Evolutionary conservation across 306 rosid genomes (phyloP).

Genomic region (Coriaria nepalensis): DNA sequence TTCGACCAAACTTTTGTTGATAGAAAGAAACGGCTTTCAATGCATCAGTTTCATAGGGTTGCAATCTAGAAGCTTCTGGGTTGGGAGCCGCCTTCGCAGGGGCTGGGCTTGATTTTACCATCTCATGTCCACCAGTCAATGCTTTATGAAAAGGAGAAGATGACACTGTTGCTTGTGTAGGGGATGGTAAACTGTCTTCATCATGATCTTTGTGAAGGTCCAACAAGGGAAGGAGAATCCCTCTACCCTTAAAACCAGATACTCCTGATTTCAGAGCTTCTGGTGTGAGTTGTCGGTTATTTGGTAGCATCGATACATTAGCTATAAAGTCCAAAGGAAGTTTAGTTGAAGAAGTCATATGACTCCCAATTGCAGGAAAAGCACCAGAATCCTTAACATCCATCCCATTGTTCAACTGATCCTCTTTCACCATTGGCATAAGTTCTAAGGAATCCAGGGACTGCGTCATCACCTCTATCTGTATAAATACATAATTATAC

Average conservation of each 20-base stretch:
- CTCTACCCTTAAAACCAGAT: conserved; percentile 49
- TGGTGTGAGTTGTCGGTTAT: conserved; percentile 10
- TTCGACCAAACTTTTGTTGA: conserved; percentile 85
- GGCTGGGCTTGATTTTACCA: conserved; percentile 20
- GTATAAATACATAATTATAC: conserved; percentile 6
- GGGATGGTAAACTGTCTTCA: conserved; percentile 89
- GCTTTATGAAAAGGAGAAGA: conserved; percentile 36
- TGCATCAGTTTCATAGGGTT: conserved; percentile 75
- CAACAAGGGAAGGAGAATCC: conserved; percentile 55
- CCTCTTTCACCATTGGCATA: conserved; percentile 19
- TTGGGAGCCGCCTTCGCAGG: conserved; percentile 25
- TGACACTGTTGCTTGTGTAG: conserved; percentile 60
- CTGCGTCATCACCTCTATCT: conserved; percentile 48
- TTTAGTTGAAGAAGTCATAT: conserved; percentile 25
- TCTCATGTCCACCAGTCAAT: conserved; percentile 24
- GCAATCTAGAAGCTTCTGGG: conserved; percentile 36
- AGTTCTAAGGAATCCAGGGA: conserved; percentile 24
- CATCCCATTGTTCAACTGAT: conserved; percentile 13
- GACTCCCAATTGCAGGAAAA: conserved; percentile 15
- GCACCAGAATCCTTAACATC: conserved; percentile 17
- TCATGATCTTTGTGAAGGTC: conserved; percentile 98
- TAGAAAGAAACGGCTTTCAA: conserved; percentile 74
- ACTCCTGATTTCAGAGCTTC: conserved; percentile 33
- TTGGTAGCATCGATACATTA: conserved; percentile 10
- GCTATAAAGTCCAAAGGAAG: conserved; percentile 16